Evolutionary conservation across 2,329 filamentous ascomycete species (phyloP), one percentile per base, ranked within the genome.

Genomic region (Pestalotiopsis fici): DNA sequence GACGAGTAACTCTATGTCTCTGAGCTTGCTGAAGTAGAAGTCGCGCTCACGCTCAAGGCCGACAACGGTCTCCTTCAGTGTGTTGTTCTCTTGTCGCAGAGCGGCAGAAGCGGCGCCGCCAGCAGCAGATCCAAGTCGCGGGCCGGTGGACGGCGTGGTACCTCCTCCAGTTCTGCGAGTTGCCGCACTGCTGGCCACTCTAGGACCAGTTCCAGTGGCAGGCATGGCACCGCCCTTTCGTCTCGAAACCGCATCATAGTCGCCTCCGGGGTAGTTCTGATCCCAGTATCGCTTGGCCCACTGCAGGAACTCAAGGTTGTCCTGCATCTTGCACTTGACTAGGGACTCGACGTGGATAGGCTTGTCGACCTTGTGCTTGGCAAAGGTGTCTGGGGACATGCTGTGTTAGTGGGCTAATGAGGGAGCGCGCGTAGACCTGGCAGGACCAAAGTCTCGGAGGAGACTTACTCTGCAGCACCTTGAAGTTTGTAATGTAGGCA

Each of bases 321-420:
- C 96, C 87, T 99, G 96, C 95, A 99, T 99, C 86, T 97, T 98
- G 87, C 96, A 99, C 82, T 98, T 99, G 75, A 96, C 89, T 68
- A 99, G 90, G 67, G 88, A 86, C 80, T 97, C 90, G 78, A 98
- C 94, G 68, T 94, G 94, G 74, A 99, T 91, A 31, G 92, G 91
- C 79, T 94, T 94, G 75, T 98, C 95, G 83, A 99, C 88, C 71
- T 90, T 86, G 83, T 98, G 95, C 81, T 92, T 93, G 70, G 90
- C 86, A 78, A 98, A 98, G 71, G 88, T 87, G 80, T 94, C 95
- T 94, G 75, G 56, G 28, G 57, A 21, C 18, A 62, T 31, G 31
- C 37, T 59, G 62, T 39, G 37, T 35, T 43, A 35, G 5, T 27
- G n/a, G 47, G 59, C 25, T 35, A 69, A 65, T 15, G 67, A 66